Conservation (phyloP, 768 basidiomycete species). For the Tricholomella constricta region DNA sequence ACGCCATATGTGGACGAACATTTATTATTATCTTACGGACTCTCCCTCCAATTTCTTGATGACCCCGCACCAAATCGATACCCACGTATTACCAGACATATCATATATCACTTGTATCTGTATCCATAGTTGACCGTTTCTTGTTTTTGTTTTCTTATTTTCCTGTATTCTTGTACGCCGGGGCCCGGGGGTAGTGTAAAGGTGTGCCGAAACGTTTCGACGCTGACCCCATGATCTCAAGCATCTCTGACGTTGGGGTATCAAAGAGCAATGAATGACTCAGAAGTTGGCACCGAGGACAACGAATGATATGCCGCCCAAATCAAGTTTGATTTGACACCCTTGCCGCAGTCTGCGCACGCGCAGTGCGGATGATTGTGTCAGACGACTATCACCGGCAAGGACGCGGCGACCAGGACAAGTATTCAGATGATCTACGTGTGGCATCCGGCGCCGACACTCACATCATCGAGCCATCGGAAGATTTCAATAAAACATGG, state of each 20-base stretch:
- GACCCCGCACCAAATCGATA: background rate
- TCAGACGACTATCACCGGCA: background rate
- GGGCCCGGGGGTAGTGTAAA: no score
- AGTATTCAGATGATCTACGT: background rate
- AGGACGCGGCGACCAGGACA: background rate
- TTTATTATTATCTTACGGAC: background rate
- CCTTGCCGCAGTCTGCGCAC: background rate
- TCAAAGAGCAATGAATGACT: background rate
- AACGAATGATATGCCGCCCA: background rate
- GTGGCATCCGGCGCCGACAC: background rate
- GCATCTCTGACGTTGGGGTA: background rate
- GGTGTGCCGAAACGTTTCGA: no score
- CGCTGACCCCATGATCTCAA: background rate
- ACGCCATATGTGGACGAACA: background rate
- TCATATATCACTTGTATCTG: background rate
- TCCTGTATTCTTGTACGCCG: background rate
- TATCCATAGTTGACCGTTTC: background rate
- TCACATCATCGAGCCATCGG: no score
- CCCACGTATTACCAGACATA: background rate
- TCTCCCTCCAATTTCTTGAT: background rate
- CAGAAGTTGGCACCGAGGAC: background rate
- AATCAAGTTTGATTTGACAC: background rate
- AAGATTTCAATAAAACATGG: no score
- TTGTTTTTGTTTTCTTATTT: background rate
- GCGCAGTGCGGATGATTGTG: conserved; percentile 1